Conservation (phyloP, 2,329 filamentous ascomycete genomes). For the Neofusicoccum ribis region DNA sequence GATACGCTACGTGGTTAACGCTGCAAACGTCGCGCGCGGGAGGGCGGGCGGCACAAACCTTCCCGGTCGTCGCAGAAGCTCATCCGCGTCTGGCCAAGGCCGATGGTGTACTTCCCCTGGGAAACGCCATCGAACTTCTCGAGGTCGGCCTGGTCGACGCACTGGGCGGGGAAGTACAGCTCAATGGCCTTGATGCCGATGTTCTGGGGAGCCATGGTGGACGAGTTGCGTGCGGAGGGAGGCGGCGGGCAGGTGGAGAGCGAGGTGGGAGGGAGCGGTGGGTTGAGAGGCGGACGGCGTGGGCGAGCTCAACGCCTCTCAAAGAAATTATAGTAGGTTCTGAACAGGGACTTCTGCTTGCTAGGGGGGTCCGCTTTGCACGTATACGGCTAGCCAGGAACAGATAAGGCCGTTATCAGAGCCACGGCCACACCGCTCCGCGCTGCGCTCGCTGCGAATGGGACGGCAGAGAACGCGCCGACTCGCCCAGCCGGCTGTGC, state of each 20-base stretch:
- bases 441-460: neutral
- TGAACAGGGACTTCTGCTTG: neutral
- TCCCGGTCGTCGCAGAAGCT: slow-evolving; percentile 57
- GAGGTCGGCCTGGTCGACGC: slow-evolving; percentile 55
- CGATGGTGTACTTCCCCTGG: slow-evolving; percentile 55
- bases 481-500: neutral
- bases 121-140: slow-evolving; percentile 57
- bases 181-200: slow-evolving; percentile 57
- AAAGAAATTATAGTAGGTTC: neutral
- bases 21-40: neutral
- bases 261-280: slow-evolving; percentile 19
- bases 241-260: slow-evolving; percentile 26
- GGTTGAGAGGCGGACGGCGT: slow-evolving; percentile 2
- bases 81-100: slow-evolving; percentile 57
- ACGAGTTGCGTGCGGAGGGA: neutral
- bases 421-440: neutral
- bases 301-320: slow-evolving; percentile 1
- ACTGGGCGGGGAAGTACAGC: slow-evolving; percentile 57
- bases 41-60: slow-evolving; percentile 35
- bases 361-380: neutral
- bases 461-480: neutral
- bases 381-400: slow-evolving; percentile 4
- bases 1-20: slow-evolving; percentile 17
- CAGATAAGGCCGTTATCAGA: slow-evolving; percentile 3
- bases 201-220: slow-evolving; percentile 48